Conservation (phyloP, 2,329 filamentous ascomycete genomes). For the Coccinonectria pachysandricola region DNA sequence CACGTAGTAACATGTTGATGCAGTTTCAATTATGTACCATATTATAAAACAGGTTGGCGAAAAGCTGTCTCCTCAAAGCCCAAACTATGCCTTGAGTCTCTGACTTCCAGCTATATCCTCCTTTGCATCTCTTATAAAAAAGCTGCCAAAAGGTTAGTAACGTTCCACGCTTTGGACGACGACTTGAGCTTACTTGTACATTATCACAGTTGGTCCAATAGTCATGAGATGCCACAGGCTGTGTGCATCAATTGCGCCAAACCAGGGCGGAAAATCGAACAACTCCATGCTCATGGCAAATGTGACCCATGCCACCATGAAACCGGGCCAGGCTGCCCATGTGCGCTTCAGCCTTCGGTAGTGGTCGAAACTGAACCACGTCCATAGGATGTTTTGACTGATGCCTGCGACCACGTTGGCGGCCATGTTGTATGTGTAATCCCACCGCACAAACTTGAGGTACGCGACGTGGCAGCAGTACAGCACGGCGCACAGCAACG, state of each 20-base stretch:
- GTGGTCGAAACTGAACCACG: slow-evolving; percentile 64
- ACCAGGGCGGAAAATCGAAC: slow-evolving; percentile 81
- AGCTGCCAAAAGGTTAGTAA: too few relatives aligned
- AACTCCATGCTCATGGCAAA: slow-evolving; percentile 93
- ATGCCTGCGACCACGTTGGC: slow-evolving; percentile 80
- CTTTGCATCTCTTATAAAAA: background rate
- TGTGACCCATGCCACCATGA: slow-evolving; percentile 87
- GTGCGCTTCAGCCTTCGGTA: slow-evolving; percentile 60
- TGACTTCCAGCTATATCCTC: background rate
- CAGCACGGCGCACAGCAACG: slow-evolving; percentile 55
- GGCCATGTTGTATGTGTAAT: slow-evolving; percentile 97
- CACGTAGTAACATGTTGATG: too few relatives aligned
- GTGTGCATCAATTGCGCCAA: slow-evolving; percentile 81
- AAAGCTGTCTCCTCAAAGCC: too few relatives aligned
- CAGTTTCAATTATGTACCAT: too few relatives aligned
- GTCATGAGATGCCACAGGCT: slow-evolving; percentile 94
- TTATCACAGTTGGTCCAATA: slow-evolving; percentile 75
- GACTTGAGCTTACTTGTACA: slow-evolving; percentile 84
- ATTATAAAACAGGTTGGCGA: too few relatives aligned
- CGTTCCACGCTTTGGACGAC: too few relatives aligned
- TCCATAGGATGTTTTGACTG: slow-evolving; percentile 77
- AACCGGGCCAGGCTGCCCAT: slow-evolving; percentile 83
- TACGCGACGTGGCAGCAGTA: slow-evolving; percentile 75
- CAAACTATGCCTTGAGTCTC: background rate
- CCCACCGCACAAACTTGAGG: slow-evolving; percentile 76